A percentile compares a stretch with the other conserved stretches of the same genome.
Conservation (phyloP, 768 basidiomycete genomes). For the Suillus sp. region DNA sequence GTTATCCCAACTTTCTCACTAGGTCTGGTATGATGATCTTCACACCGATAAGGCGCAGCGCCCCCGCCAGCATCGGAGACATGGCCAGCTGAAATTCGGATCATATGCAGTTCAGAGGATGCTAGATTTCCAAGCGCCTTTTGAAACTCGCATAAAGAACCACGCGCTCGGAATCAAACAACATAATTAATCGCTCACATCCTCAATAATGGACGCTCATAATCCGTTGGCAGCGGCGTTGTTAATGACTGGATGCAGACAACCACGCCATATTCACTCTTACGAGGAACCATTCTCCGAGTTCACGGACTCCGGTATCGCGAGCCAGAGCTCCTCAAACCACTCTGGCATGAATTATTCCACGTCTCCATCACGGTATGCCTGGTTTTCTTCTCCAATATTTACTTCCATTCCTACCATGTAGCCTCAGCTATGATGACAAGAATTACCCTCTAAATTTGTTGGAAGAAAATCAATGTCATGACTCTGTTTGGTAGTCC, state of each 20-base stretch:
- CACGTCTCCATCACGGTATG: not conserved
- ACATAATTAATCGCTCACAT: not conserved
- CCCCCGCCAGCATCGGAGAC: no score
- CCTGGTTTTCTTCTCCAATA: not conserved
- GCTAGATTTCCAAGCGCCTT: not conserved
- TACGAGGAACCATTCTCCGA: not conserved
- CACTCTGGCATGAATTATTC: not conserved
- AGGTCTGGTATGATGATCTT: not conserved
- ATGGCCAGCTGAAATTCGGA: not conserved
- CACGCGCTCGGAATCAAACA: no score
- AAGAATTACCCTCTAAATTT: not conserved
- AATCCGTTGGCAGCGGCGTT: not conserved
- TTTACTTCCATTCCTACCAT: not conserved
- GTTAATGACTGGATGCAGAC: not conserved
- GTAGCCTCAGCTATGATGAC: not conserved
- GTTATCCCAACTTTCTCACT: not conserved
- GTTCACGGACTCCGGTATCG: not conserved
- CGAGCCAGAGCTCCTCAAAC: not conserved
- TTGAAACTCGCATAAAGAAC: slow-evolving; percentile 1
- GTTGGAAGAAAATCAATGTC: not conserved
- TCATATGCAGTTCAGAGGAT: not conserved
- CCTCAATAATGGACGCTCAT: not conserved
- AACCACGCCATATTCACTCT: not conserved
- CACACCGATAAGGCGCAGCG: not conserved
- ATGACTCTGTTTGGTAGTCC: not conserved